phyloP scores from a whole-genome alignment of 2,329 filamentous ascomycete genomes.

The Hansfordia pulvinata region DNA sequence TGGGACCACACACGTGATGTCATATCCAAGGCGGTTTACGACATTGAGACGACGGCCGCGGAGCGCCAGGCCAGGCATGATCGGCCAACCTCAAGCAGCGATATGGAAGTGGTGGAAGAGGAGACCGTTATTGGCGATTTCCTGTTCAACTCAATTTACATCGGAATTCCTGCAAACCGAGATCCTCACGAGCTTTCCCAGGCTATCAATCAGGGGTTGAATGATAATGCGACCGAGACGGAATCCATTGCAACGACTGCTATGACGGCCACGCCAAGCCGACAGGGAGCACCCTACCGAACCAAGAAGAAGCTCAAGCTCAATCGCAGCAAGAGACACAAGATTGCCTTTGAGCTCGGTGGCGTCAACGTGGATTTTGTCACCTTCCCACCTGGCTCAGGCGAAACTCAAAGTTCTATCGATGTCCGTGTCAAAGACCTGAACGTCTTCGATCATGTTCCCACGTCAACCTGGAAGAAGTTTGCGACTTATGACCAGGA shows the following conservation, averaged over 20 bases:
- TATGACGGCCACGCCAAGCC: conserved; percentile 42
- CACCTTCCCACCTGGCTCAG: conserved; percentile 60
- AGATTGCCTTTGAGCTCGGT: conserved; percentile 87
- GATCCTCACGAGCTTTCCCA: conserved; percentile 71
- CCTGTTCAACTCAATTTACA: conserved; percentile 97
- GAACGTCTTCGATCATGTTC: conserved; percentile 87
- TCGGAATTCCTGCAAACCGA: conserved; percentile 75
- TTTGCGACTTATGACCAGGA: conserved; percentile 91
- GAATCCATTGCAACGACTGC: conserved; percentile 76
- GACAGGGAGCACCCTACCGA: conserved; percentile 26
- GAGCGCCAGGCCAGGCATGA: conserved; percentile 52
- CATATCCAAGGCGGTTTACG: conserved; percentile 77
- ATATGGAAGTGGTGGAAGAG: conserved; percentile 62
- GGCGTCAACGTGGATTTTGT: conserved; percentile 75
- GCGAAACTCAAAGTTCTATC: conserved; percentile 77
- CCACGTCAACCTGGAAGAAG: conserved; percentile 95
- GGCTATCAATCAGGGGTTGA: conserved; percentile 78
- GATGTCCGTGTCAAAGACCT: conserved; percentile 72
- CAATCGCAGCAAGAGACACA: conserved; percentile 77
- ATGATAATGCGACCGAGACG: conserved; percentile 77
- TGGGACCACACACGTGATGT: conserved; percentile 80
- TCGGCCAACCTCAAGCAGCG: conserved; percentile 39
- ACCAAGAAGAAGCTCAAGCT: conserved; percentile 54
- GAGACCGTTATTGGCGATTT: conserved; percentile 87
- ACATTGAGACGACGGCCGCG: conserved; percentile 71